Conservation (phyloP, 2,329 filamentous ascomycete genomes). For the Xylaria sp. region DNA sequence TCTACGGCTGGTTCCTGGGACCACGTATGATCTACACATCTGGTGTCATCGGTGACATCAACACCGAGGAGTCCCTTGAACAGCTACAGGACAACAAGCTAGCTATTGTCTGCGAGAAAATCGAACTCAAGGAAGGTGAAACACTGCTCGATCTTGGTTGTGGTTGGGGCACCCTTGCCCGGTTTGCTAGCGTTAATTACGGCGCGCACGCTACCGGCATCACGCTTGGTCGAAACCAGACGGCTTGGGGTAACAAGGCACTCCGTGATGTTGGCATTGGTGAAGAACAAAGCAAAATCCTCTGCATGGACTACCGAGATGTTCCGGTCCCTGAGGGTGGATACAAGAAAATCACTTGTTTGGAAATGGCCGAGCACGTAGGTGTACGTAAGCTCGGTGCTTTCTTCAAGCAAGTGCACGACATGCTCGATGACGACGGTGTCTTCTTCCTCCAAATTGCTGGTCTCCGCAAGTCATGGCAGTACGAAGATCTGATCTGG, state of each 20-base stretch:
- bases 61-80: constrained; percentile 88
- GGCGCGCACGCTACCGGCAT: constrained; percentile 85
- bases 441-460: constrained; percentile 96
- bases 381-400: constrained; percentile 84
- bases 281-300: constrained; percentile 87
- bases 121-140: constrained; percentile 81
- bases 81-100: constrained; percentile 98
- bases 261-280: constrained; percentile 81
- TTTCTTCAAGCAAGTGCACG: constrained; percentile 86
- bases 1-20: constrained; percentile 98
- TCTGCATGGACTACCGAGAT: constrained; percentile 98
- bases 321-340: constrained; percentile 77
- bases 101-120: constrained; percentile 94
- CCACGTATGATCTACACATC: constrained; percentile 99
- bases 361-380: constrained; percentile 99
- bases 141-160: constrained; percentile 92
- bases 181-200: constrained; percentile 92
- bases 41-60: constrained; percentile 87
- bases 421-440: constrained; percentile 97
- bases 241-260: constrained; percentile 92
- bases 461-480: constrained; percentile 92
- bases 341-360: constrained; percentile 95
- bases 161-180: constrained; percentile 95
- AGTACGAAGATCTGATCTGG: constrained; percentile 98
- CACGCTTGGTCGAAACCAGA: constrained; percentile 95